Base-by-base conservation (phyloP, 352 stramenopile species). In the Peronospora destructor region DNA sequence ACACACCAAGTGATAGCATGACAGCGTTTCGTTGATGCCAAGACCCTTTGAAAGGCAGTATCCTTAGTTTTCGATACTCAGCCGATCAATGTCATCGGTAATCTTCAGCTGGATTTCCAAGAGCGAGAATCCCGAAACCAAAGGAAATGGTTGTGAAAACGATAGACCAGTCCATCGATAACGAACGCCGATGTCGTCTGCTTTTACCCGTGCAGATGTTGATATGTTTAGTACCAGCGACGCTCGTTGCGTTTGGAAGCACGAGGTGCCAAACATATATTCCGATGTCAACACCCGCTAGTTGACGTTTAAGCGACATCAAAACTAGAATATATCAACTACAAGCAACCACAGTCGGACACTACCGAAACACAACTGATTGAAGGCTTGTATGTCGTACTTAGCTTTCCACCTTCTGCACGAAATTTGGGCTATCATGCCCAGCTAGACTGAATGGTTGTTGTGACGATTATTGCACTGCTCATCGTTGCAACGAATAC, bases 221-320 rank as follows among this genome's bases (percentile, higher is more conserved):
- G 53, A 67, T 29, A 59, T 61, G 44, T 53, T 48, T 21, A 61
- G 48, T 45, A 64, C 61, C n/a, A 71, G 61, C 19, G 61, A 33
- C 1, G 58, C 57, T 58, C 49, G 13, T 67, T 53, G 10, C 40
- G 45, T 40, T 23, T 23, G 30, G n/a, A 29, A 29, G 23, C 11
- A 2, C 2, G 32, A 13, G 21, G 1, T 45, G 58, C 6, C 35
- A 64, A 30, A 7, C 7, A 0, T 55, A 56, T 39, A 19, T 59
- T 44, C 51, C 51, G 14, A 52, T 59, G 0, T 38, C 32, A 23
- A 1, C 54, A 53, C 38, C 26, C 37, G 14, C 36, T 43, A 1
- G 26, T 11, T 45, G 34, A 37, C 49, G 14, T 8, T 26, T 29
- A 32, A 39, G 14, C 14, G 32, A 34, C 40, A 6, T 0, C 28